Evolutionary conservation across 371 early-diverging fungal genomes (phyloP), one percentile per base, ranked within the genome.

Genomic region (Circinella minor): DNA sequence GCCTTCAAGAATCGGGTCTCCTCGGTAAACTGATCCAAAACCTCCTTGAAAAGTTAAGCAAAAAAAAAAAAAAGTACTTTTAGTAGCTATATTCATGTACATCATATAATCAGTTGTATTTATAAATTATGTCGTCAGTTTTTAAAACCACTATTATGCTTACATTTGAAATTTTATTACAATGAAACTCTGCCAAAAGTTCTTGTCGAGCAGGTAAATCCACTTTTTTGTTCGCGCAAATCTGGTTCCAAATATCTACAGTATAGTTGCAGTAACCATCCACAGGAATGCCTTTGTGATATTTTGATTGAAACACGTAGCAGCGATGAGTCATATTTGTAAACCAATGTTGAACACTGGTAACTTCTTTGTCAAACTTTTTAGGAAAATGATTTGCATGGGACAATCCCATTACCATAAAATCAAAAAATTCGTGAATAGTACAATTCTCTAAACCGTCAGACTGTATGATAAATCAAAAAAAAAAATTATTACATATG

Each of bases 191-290:
- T 36, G 99, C 98, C 67, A 99, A 83, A 60, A 99, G 81, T 75
- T 98, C 95, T 82, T 97, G 97, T 78, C 98, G 99, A 3, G 98
- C 97, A 4, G 99, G 99, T 54, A 99, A 80, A 83, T 99, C 99
- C 70, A 99, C 81, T 70, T 98, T 98, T 68, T 93, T 93, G 85
- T 96, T 97, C 71, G 92, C 88, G 68, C 93, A 81, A 61, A 98
- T 95, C 83, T 94, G 95, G 69, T 91, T 89, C 99, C 99, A 99
- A 65, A 99, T 94, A 55, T 90, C 83, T 62, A 92, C 86, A 6
- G 96, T 95, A 80, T 96, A 99, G 27, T 89, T 80, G 36, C 93
- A 89, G 75, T 98, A 93, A 18, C 98, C 99, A 64, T 99, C 99
- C 10, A 94, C 96, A 17, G 98, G 99, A 71, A 98, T 95, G 43